Percentiles rank a stretch among this genome's conserved stretches.
These are phyloP conservation scores for Xylariaceae sp. DNA, from an alignment of 2,329 filamentous ascomycete genomes.

Conservation along the genomic window DNA sequence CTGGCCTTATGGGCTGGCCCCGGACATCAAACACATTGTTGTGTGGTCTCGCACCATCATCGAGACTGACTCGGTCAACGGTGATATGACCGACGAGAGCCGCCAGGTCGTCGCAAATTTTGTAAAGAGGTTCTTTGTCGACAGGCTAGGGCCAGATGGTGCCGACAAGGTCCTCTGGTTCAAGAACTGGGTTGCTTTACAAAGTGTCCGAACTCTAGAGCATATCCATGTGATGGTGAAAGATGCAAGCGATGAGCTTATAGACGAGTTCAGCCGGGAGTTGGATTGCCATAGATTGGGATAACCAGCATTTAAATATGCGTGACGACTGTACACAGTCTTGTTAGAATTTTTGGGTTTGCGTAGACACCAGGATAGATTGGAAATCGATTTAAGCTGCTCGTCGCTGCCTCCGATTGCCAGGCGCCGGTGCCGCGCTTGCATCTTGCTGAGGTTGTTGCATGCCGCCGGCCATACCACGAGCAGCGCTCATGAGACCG, in stretches of 20 bases:
- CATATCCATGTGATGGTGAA: constrained; percentile 78
- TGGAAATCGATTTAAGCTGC: constrained; percentile 48
- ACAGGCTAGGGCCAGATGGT: constrained; percentile 48
- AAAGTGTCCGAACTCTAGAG: constrained; percentile 82
- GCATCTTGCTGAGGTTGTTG: constrained; percentile 29
- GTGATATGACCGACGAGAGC: constrained; percentile 68
- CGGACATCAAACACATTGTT: constrained; percentile 72
- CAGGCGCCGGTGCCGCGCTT: constrained; percentile 32
- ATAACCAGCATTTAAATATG: constrained; percentile 7
- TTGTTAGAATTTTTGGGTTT: neutral
- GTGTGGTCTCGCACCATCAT: constrained; percentile 87
- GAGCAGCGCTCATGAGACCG: constrained; percentile 51
- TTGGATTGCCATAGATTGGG: constrained; percentile 35
- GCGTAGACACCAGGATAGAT: neutral
- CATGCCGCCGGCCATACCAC: constrained; percentile 51
- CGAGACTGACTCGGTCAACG: constrained; percentile 64
- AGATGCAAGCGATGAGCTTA: constrained; percentile 47
- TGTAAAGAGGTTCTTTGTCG: constrained; percentile 64
- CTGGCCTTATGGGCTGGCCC: constrained; percentile 68
- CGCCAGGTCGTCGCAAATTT: constrained; percentile 63
- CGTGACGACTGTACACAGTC: neutral
- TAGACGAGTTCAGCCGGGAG: constrained; percentile 52
- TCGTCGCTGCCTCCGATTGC: constrained; percentile 53
- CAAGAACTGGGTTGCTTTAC: constrained; percentile 87
- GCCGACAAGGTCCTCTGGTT: constrained; percentile 70